A percentile compares a stretch with the other conserved stretches of the same genome.
phyloP scores from a whole-genome alignment of 257 asterid species.

The Scutellaria baicalensis region DNA sequence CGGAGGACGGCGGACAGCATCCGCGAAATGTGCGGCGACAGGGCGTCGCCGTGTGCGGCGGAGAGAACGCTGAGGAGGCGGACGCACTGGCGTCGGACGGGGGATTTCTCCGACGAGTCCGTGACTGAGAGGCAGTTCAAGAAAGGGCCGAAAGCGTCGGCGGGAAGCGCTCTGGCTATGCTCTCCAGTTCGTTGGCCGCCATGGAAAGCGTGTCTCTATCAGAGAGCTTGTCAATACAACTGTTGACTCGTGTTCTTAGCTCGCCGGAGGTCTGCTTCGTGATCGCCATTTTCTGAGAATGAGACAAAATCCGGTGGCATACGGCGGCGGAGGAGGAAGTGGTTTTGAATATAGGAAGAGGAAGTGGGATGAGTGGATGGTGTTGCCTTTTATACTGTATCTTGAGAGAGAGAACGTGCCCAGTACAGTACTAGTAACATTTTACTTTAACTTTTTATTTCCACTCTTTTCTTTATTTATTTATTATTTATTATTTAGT shows the following conservation, averaged over 20 bases:
- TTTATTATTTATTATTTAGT: too few relatives aligned
- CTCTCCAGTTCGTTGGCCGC: conserved; percentile 71
- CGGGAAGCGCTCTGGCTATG: conserved; percentile 46
- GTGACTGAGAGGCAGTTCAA: conserved; percentile 55
- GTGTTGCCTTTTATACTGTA: conserved; percentile 35
- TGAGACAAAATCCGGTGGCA: conserved; percentile 9
- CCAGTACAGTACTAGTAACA: neutral
- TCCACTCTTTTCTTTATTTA: too few relatives aligned
- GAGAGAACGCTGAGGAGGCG: conserved; percentile 60
- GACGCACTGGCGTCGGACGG: conserved; percentile 89
- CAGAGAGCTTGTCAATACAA: conserved; percentile 63
- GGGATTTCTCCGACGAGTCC: conserved; percentile 70
- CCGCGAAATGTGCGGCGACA: conserved; percentile 57
- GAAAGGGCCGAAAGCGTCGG: conserved; percentile 57
- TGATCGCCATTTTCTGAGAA: conserved; percentile 24
- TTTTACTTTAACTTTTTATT: too few relatives aligned
- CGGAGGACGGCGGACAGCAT: conserved; percentile 69
- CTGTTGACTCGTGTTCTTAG: conserved; percentile 52
- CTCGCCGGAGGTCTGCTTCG: conserved; percentile 41
- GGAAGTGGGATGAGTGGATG: conserved; percentile 5
- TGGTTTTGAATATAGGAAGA: neutral
- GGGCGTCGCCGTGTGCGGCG: conserved; percentile 65
- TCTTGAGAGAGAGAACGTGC: conserved; percentile 36
- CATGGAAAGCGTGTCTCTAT: conserved; percentile 67
- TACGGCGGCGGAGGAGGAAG: conserved; percentile 13